Evolutionary conservation across 306 rosid species (phyloP).

Genomic region (Cicer chorassanicum): DNA sequence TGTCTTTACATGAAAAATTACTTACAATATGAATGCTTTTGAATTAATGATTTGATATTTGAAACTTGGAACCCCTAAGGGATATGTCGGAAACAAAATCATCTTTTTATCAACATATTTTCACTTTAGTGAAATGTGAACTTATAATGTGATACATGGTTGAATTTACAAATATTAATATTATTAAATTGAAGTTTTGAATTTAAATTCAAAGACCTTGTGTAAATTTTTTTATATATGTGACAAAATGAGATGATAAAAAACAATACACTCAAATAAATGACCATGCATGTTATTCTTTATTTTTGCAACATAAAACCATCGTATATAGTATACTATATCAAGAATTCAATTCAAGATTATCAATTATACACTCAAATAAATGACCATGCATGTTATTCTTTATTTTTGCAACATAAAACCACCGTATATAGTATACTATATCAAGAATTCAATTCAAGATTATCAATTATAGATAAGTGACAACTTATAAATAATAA

Average conservation of each 20-base stretch:
- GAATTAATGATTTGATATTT: background rate
- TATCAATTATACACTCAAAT: conserved; percentile 21
- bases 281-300: background rate
- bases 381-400: background rate
- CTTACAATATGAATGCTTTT: background rate
- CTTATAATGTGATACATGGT: too few relatives aligned
- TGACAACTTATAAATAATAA: background rate
- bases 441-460: background rate
- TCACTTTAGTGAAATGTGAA: background rate
- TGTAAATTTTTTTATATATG: background rate
- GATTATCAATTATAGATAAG: conserved; percentile 18
- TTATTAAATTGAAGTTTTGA: background rate
- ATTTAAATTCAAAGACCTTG: too few relatives aligned
- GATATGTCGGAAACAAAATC: background rate
- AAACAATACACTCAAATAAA: background rate
- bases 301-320: background rate
- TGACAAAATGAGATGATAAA: background rate
- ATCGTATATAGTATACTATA: background rate
- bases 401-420: background rate
- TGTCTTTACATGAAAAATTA: conserved; percentile 34
- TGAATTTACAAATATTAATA: too few relatives aligned
- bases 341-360: background rate
- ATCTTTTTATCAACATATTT: background rate
- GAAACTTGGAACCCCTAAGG: conserved; percentile 1
- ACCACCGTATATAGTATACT: too few relatives aligned